Evolutionary conservation across 495 filamentous ascomycete species (phyloP).

Genomic region (Aspergillus ostianus): DNA sequence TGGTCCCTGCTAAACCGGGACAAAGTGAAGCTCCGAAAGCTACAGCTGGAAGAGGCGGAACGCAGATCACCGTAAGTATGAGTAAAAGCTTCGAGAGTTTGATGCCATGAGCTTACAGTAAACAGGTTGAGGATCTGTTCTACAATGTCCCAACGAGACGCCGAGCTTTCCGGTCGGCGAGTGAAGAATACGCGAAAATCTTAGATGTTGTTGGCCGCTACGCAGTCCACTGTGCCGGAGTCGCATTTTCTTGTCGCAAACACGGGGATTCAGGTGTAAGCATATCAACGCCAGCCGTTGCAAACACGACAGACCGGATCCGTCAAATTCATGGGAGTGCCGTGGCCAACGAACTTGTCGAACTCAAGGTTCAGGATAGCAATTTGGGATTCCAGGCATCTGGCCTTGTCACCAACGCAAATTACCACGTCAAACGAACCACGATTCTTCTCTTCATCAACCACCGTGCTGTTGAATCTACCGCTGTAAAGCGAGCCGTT

Average conservation of each 20-base stretch:
- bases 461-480: conserved; percentile 92
- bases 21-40: conserved; percentile 86
- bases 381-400: conserved; percentile 80
- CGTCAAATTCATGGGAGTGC: conserved; percentile 83
- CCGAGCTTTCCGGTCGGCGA: conserved; percentile 83
- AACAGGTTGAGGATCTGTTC: conserved; percentile 88
- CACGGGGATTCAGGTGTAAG: conserved; percentile 82
- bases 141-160: conserved; percentile 92
- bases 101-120: conserved; percentile 8
- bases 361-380: conserved; percentile 68
- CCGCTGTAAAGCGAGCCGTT: conserved; percentile 81
- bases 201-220: conserved; percentile 92
- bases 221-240: conserved; percentile 88
- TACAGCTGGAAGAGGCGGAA: conserved; percentile 86
- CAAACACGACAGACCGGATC: conserved; percentile 76
- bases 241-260: conserved; percentile 96
- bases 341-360: conserved; percentile 86
- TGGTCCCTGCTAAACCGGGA: conserved; percentile 86
- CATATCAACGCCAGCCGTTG: conserved; percentile 70
- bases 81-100: neutral
- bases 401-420: conserved; percentile 88
- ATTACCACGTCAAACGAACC: conserved; percentile 92
- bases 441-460: conserved; percentile 94
- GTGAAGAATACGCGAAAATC: conserved; percentile 98
- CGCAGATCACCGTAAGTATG: conserved; percentile 78